Conservation (phyloP, 139 green algal species). For the Gonium pectorale region DNA sequence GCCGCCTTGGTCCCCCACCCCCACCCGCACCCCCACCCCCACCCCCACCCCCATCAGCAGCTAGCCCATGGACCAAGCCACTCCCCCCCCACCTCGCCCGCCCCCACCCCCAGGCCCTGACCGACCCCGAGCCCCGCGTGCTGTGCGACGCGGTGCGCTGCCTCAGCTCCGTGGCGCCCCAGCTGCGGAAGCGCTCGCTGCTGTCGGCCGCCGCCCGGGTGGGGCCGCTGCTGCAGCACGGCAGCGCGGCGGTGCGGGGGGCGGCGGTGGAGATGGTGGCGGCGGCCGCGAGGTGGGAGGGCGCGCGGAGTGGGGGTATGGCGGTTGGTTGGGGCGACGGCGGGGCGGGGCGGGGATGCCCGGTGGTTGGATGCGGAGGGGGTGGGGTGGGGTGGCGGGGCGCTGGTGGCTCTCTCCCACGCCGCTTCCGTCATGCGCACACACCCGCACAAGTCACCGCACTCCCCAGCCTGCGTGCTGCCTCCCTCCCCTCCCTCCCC, state of each 20-base stretch:
- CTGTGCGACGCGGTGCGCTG: constrained; percentile 77
- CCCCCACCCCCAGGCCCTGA: constrained; percentile 67
- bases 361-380: no score
- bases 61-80: no score
- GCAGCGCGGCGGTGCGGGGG: constrained; percentile 63
- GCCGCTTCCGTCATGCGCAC: no score
- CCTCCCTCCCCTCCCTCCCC: no score
- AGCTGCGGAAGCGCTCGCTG: constrained; percentile 71
- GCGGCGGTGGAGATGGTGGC: constrained; percentile 77
- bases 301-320: neutral
- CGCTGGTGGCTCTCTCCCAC: no score
- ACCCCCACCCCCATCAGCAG: neutral
- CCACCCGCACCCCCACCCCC: neutral
- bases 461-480: no score
- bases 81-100: neutral
- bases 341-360: no score
- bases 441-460: no score
- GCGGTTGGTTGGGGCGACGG: neutral
- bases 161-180: constrained; percentile 62
- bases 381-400: no score
- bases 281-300: constrained; percentile 57
- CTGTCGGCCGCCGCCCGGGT: constrained; percentile 64
- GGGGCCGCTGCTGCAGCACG: constrained; percentile 64
- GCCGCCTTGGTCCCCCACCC: neutral
- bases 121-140: constrained; percentile 72